Conservation (phyloP, 805 yeast genomes). For the Brettanomyces nanus region DNA sequence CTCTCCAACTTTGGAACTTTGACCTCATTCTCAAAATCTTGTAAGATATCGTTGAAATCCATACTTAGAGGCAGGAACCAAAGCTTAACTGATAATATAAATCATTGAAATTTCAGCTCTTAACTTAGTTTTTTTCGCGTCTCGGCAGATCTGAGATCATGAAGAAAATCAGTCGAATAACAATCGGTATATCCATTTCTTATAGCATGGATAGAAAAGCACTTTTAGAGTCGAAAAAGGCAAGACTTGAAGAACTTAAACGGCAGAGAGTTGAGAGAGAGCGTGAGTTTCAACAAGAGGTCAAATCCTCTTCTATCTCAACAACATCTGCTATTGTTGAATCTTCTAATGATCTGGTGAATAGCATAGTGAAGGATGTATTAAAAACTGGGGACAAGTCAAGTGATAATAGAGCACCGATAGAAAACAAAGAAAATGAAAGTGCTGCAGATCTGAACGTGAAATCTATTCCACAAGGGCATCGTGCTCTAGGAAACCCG, state of each 20-base stretch:
- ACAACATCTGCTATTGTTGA: conserved; percentile 2
- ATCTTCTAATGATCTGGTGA: background rate
- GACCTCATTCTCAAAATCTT: conserved; percentile 46
- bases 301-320: background rate
- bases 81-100: no score
- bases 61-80: conserved; percentile 17
- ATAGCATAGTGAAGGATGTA: conserved; percentile 2
- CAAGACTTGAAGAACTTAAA: conserved; percentile 43
- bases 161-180: no score
- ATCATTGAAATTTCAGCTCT: background rate
- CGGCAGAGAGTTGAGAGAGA: conserved; percentile 33
- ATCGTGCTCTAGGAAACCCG: no score
- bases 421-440: background rate
- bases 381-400: background rate
- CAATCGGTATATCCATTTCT: no score
- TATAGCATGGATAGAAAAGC: conserved; percentile 20
- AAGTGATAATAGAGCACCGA: background rate
- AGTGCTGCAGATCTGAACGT: no score
- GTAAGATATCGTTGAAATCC: conserved; percentile 64
- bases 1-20: conserved; percentile 19
- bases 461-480: no score
- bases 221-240: conserved; percentile 41
- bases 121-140: background rate
- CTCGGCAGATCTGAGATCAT: no score
- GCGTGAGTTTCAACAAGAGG: conserved; percentile 4